Evolutionary conservation across 192 early-diverging fungal species (phyloP).

Genomic region (Coemansia sp.): DNA sequence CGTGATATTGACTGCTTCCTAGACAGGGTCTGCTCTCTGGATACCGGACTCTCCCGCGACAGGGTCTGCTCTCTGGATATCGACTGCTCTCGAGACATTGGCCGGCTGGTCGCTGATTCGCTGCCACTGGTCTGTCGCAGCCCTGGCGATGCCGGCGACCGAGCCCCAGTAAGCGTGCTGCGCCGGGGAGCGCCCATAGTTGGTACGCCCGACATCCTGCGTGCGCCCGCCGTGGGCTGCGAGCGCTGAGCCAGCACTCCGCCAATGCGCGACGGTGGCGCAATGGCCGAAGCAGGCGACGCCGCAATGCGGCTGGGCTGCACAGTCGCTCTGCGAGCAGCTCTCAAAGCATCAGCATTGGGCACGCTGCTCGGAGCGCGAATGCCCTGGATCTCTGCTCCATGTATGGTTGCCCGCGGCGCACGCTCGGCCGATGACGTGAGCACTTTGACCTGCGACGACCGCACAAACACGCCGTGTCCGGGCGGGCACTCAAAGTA

Average conservation of each 20-base stretch:
- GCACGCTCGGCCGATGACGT: constrained; percentile 6
- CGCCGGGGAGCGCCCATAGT: constrained; percentile 14
- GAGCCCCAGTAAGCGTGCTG: constrained; percentile 21
- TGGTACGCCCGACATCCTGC: constrained; percentile 5
- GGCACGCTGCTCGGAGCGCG: constrained; percentile 9
- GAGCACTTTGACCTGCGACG: constrained; percentile 58
- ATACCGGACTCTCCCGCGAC: not conserved
- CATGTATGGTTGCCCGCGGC: constrained; percentile 21
- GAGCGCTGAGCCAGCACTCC: constrained; percentile 2
- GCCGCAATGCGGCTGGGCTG: constrained; percentile 20
- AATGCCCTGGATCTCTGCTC: constrained; percentile 20
- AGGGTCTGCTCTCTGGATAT: not conserved
- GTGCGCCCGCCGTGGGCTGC: not conserved
- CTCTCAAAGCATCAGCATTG: constrained; percentile 17
- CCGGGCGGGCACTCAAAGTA: constrained; percentile 75
- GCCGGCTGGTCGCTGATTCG: constrained; percentile 17
- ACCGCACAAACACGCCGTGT: constrained; percentile 78
- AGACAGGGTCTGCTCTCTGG: not conserved
- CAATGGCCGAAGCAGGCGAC: constrained; percentile 7
- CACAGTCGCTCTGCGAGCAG: constrained; percentile 18
- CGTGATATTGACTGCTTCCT: not conserved
- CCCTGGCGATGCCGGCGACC: constrained; percentile 15
- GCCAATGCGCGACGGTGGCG: constrained; percentile 22
- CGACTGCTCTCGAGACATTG: constrained; percentile 20
- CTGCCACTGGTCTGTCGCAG: constrained; percentile 18